These are phyloP conservation scores for Globisporangium spinosum DNA, from an alignment of 352 stramenopile genomes.

Conservation along the genomic window DNA sequence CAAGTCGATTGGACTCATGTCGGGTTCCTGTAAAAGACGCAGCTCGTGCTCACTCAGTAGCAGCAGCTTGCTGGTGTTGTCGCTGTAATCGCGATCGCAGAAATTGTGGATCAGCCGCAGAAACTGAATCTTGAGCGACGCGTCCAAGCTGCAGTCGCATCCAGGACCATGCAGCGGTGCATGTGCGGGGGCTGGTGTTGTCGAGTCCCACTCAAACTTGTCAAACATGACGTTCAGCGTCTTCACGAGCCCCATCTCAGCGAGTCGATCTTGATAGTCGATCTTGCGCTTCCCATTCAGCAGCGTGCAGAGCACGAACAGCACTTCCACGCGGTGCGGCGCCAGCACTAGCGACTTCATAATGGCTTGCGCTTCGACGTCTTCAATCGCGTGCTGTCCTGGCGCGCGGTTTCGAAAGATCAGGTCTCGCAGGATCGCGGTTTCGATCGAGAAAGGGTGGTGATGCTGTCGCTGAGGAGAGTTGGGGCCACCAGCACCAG, in stretches of 20 bases:
- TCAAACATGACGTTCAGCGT: conserved; percentile 94
- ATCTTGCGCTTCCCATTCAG: conserved; percentile 94
- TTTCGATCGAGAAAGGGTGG: conserved; percentile 58
- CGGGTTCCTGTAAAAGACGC: conserved; percentile 43
- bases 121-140: conserved; percentile 94
- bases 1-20: conserved; percentile 50
- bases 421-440: conserved; percentile 61
- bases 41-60: conserved; percentile 71
- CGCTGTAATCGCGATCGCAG: conserved; percentile 91
- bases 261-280: conserved; percentile 87
- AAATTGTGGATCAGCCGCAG: conserved; percentile 95
- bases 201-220: conserved; percentile 86
- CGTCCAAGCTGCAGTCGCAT: conserved; percentile 94
- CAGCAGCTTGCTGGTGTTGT: conserved; percentile 79
- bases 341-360: conserved; percentile 92
- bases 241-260: conserved; percentile 85
- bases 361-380: conserved; percentile 76
- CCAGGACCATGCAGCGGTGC: conserved; percentile 69
- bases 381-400: conserved; percentile 52
- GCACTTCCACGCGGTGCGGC: conserved; percentile 93
- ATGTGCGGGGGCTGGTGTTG: conserved; percentile 39
- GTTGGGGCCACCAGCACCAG: conserved; percentile 3
- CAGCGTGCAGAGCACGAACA: conserved; percentile 96
- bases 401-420: conserved; percentile 65
- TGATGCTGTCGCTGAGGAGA: conserved; percentile 27